Base-by-base conservation (phyloP, 208 protist species). In the Acanthamoeba lenticulata region DNA sequence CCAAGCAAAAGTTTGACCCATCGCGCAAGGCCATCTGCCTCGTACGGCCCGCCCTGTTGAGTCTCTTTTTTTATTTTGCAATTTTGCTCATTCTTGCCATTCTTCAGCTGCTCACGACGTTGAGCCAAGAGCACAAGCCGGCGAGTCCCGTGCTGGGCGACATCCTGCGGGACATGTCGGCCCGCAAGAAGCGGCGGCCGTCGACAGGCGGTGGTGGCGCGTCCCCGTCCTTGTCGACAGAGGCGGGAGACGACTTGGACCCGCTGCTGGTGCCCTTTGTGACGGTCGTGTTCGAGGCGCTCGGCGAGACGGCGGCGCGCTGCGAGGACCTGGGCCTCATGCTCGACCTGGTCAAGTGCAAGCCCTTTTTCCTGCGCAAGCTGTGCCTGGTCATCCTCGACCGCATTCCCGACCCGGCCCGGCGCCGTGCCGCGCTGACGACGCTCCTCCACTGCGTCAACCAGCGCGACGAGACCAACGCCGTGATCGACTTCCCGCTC, bases 311-410 rank as follows among this genome's bases (percentile, higher is more conserved):
- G 17, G 77, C 77, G 5, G 77, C 44, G 40, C 44, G 44, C 9
- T 86, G 77, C 24, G 44, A 47, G 40, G 77, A 86, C 40, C 29
- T 57, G 29, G 44, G 44, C 1, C 32, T 57, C 40, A 86, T 86
- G 77, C 40, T 86, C 29, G 77, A 86, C 40, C 77, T 86, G 38
- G 44, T 86, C 40, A 47, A 86, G 77, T 86, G 77, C 45, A 86
- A 86, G n/a, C 77, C 77, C 36, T 77, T 77, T 32, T 77, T 77
- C 67, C 67, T 77, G 29, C 34, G 40, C 29, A 77, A 77, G 67
- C 19, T 77, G 36, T 77, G 67, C 36, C 67, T 77, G 9, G 36
- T 77, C 67, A 77, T 77, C 67, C 34, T 38, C 21, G 67, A 77
- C 17, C 29, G 67, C 6, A 77, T 77, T n/a, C n/a, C n/a, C 67